Percentiles rank a stretch among this genome's conserved stretches.
phyloP scores from a whole-genome alignment of 2,329 filamentous ascomycete species.

The Xylogone sp. region DNA sequence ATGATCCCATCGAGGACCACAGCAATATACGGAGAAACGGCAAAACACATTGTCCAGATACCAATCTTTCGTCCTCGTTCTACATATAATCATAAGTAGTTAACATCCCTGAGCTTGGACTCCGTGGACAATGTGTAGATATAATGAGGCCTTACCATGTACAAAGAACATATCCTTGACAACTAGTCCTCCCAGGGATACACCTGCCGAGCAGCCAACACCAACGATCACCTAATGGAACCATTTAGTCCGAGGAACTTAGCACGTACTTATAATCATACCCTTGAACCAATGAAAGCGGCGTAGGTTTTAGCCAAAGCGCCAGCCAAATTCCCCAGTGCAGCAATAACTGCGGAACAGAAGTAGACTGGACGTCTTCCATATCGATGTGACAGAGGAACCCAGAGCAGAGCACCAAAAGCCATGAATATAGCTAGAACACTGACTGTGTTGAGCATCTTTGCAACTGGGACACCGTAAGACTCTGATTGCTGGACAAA shows the following conservation, averaged over 20 bases:
- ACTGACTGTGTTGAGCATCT: background rate
- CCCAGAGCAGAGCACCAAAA: slow-evolving; percentile 28
- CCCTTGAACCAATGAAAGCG: background rate
- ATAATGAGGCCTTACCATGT: background rate
- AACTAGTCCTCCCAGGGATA: background rate
- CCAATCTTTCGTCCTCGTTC: background rate
- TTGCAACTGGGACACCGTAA: background rate
- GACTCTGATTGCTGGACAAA: background rate
- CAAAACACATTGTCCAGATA: background rate
- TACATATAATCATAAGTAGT: background rate
- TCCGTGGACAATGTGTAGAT: too few species aligned
- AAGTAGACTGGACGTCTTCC: slow-evolving; percentile 34
- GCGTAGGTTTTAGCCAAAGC: background rate
- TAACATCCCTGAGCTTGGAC: too few species aligned
- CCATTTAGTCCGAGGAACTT: too few species aligned
- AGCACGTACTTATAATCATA: too few species aligned
- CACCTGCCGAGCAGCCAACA: background rate
- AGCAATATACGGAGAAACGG: background rate
- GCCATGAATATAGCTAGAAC: background rate
- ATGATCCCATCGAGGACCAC: background rate
- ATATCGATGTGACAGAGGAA: slow-evolving; percentile 34
- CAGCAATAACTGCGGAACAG: slow-evolving; percentile 26
- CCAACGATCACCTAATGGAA: background rate
- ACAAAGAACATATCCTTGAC: background rate
- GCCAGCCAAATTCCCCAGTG: slow-evolving; percentile 24